Base-by-base conservation (phyloP, 345 rosid genomes). In the Aquilaria sinensis region DNA sequence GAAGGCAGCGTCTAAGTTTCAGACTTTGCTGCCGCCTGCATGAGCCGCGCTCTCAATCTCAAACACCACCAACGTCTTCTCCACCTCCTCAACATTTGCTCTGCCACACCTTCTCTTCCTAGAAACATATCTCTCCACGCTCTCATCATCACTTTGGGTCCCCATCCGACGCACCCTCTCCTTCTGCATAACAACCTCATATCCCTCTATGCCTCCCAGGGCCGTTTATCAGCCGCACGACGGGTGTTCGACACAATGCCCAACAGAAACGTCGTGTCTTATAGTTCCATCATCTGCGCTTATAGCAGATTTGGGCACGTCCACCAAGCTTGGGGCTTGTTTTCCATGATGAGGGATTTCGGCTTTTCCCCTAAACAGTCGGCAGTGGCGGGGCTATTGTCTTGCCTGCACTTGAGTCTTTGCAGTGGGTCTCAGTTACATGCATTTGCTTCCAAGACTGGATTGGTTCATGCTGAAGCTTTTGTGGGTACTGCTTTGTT, bases 401-500 rank as follows among this genome's bases (percentile, higher is more conserved):
- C 97, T 0, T 81, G 80, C 61, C 71, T 66, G 9, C 67, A 78
- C 2, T 58, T 83, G 72, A 84, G 63, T 68, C 15, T 78, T 53
- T 12, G 43, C 56, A 54, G 64, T 31, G 96, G 90, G 63, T 52
- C 68, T 76, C 86, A 80, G 79, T 73, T 93, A 73, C 96, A 83
- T 54, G 77, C 82, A 60, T 61, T 86, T 75, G 76, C 72, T 53
- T 41, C 78, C 60, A 88, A 93, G 74, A 77, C 74, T 71, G 92
- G 97, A 3, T 60, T 86, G 67, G 73, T 86, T 62, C 32, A 9
- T 51, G 74, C 72, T 14, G 90, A 86, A 74, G 83, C 82, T 49
- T 90, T 66, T 64, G 96, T 84, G 5, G 96, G 97, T 43, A 84
- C 92, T 62, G 64, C 88, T 37, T 77, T 93, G 76, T 47, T 83